Conservation (phyloP, 2,329 filamentous ascomycete species). For the Hortaea werneckii region DNA sequence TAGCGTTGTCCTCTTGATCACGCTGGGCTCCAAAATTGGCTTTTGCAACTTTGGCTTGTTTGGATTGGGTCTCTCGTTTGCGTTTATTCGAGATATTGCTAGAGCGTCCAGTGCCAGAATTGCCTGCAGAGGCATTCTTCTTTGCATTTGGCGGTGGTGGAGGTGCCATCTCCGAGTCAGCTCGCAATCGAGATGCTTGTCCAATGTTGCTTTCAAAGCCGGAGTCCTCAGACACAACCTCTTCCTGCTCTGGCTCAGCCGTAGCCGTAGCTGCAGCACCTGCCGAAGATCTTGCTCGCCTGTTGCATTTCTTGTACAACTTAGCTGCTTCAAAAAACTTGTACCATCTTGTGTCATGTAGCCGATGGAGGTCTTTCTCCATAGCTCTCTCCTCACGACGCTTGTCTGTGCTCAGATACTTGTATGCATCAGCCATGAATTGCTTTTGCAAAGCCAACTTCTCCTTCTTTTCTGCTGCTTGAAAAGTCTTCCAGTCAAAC, state of each 20-base stretch:
- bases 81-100: too few relatives aligned
- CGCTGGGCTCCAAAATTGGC: too few relatives aligned
- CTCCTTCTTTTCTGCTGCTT: background rate
- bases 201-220: background rate
- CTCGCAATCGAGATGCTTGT: background rate
- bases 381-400: slow-evolving; percentile 2
- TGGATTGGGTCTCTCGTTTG: background rate
- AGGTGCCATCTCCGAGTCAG: background rate
- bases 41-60: background rate
- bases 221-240: background rate
- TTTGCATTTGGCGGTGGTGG: background rate
- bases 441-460: slow-evolving; percentile 6
- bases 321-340: slow-evolving; percentile 3
- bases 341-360: background rate
- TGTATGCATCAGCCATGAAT: slow-evolving; percentile 6
- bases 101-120: too few relatives aligned
- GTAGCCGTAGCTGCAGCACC: background rate
- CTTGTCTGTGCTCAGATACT: slow-evolving; percentile 6
- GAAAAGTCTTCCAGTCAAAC: slow-evolving; percentile 3
- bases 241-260: background rate
- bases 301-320: slow-evolving; percentile 1
- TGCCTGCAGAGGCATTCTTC: too few relatives aligned
- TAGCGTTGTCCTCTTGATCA: background rate
- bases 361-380: slow-evolving; percentile 2
- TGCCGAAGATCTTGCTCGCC: background rate